Evolutionary conservation across 192 early-diverging fungal genomes (phyloP), one percentile per base, ranked within the genome.

Genomic region (Physocladia obscura): DNA sequence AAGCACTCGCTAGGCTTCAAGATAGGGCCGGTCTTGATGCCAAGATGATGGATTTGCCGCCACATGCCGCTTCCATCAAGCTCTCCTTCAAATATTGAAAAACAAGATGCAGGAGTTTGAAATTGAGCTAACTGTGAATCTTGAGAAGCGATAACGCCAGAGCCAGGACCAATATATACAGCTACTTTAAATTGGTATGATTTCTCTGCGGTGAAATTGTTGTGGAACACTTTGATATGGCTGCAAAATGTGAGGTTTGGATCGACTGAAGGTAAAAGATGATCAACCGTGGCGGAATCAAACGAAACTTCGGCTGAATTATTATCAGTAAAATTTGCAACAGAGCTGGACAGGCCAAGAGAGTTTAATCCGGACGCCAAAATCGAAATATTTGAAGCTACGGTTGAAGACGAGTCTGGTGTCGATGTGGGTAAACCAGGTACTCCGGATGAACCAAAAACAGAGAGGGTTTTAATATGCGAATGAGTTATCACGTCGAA

Each of bases 11-110:
- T 27, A 8, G 6, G n/a, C 11, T 22, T 54, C 32, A 32, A 34
- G 35, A 11, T 22, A n/a, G 57, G 21, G 13, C 59, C n/a, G 8
- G 37, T 4, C 29, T 40, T 17, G 30, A 35, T 44, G 0, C 59
- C 59, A 21, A 62, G 4, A 15, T n/a, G 5, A 27, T 62, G 40
- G 15, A 62, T 21, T 21, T 62, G 59, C 13, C 35, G 15, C 4
- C 13, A 47, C 4, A 15, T 8, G 4, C 59, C 59, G 4, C 5
- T 0, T n/a, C 13, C 36, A 6, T 3, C 17, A 44, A 62, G n/a
- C 4, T 47, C 59, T 6, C 59, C 59, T 44, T 62, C 59, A 62
- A 62, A 62, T 0, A 62, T 22, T 17, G 1, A 58, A 22, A 58
- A 58, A 22, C 5, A 34, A 22, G n/a, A n/a, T n/a, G n/a, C n/a